Base-by-base conservation (phyloP, 2,329 filamentous ascomycete genomes). In the Waltergamsia citrina region DNA sequence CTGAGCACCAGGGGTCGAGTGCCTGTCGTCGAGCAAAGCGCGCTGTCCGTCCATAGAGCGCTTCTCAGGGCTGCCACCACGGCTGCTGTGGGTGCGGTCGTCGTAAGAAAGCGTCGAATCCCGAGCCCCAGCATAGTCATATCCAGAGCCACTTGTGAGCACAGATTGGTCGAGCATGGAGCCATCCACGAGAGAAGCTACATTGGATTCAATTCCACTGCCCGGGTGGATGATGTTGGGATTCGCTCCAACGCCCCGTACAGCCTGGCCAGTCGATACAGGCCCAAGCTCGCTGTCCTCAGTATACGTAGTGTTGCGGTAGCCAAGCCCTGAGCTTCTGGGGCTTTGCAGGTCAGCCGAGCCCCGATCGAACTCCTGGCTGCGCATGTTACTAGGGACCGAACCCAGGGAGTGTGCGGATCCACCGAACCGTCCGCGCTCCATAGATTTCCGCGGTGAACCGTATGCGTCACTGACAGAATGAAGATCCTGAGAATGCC, bases 161-260 rank as follows among this genome's bases (percentile, higher is more conserved):
- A 81, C 73, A 3, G 86, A 93, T 33, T 71, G 71, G 5, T 75
- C 71, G 12, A 75, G 53, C 54, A 71, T 63, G 1, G 86, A 90
- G 14, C 87, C 85, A 46, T 92, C 81, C 2, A 80, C 63, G 6
- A 96, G 65, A 12, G 88, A 95, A 7, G 90, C 90, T 9, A 96
- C 88, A 8, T 83, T 84, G 11, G 88, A 95, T 56, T 95, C 88
- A 0, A 94, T 78, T 3, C 74, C 85, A 22, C 78, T 51, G 3
- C 74, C 76, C 2, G 75, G 78, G 45, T 87, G 78, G 4, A 93
- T 71, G 49, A 86, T 81, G 43, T 85, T 71, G 3, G 86, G 81
- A 45, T 85, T 94, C 9, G 78, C 78, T 27, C 73, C 81, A 30
- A 86, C 60, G 15, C 73, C 75, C 20, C 73, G 75, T 18, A 94